Evolutionary conservation across 495 filamentous ascomycete species (phyloP).

Genomic region (Entonaema liquescens): DNA sequence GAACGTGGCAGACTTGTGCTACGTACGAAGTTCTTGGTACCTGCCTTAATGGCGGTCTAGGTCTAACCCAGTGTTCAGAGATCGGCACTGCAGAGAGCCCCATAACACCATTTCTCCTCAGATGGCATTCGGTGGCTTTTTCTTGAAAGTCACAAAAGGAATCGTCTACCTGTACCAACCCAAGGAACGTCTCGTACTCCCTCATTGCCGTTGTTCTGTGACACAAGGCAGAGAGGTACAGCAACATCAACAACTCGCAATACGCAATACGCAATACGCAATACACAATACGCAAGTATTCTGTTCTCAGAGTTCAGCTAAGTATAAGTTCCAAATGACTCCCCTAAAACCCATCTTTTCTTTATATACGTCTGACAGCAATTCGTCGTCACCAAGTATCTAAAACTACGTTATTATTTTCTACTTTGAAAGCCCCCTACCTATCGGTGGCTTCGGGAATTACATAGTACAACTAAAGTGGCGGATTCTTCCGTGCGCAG

Average conservation of each 20-base stretch:
- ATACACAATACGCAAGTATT: too few relatives aligned
- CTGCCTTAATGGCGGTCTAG: conserved; percentile 40
- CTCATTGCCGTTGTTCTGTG: conserved; percentile 21
- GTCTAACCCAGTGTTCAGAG: conserved; percentile 30
- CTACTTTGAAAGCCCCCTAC: neutral
- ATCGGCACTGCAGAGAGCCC: conserved; percentile 35
- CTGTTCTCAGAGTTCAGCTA: too few relatives aligned
- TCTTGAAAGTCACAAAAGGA: conserved; percentile 11
- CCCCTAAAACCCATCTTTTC: neutral
- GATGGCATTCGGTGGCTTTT: conserved; percentile 37
- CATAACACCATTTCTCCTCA: conserved; percentile 28
- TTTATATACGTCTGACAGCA: neutral
- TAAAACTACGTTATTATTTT: neutral
- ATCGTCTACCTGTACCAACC: conserved; percentile 27
- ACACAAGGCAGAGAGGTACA: conserved; percentile 8
- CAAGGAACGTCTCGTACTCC: conserved; percentile 25
- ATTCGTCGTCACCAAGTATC: neutral
- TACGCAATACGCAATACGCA: too few relatives aligned
- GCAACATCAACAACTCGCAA: too few relatives aligned
- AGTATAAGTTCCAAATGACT: too few relatives aligned
- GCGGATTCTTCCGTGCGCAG: conserved; percentile 35
- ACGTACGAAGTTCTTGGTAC: conserved; percentile 38
- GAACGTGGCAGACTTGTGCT: conserved; percentile 38
- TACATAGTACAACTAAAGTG: neutral
- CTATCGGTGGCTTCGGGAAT: neutral